These are phyloP conservation scores for Rhynchosporium graminicola DNA, from an alignment of 2,329 filamentous ascomycete species.

Conservation along the genomic window DNA sequence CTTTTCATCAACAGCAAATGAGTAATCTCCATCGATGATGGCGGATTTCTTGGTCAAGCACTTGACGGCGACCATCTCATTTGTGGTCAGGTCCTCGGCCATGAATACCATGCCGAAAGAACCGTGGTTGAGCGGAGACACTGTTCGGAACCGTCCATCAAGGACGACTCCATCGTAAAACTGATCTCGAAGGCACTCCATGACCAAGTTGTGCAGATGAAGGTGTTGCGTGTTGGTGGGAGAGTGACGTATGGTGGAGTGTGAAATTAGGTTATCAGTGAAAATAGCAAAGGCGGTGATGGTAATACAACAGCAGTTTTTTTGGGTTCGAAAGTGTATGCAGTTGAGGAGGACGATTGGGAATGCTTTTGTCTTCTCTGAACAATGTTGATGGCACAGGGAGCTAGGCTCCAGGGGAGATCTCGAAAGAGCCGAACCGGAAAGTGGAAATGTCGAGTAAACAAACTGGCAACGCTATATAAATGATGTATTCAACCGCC, in stretches of 20 bases:
- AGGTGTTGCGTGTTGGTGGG: conserved; percentile 21
- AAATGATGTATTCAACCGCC: conserved; percentile 39
- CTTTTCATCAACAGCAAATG: conserved; percentile 76
- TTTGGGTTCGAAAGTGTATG: conserved; percentile 33
- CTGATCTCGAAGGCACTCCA: conserved; percentile 86
- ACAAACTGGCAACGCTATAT: conserved; percentile 43
- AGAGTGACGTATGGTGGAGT: conserved; percentile 8
- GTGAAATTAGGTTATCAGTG: conserved; percentile 32
- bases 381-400: conserved; percentile 40
- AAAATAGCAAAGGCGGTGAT: conserved; percentile 29
- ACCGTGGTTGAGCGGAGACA: conserved; percentile 95
- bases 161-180: conserved; percentile 80
- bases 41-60: conserved; percentile 84
- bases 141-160: conserved; percentile 84
- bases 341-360: conserved; percentile 35
- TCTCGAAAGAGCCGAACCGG: conserved; percentile 29
- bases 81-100: conserved; percentile 76
- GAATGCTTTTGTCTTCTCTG: conserved; percentile 43
- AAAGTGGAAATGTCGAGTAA: conserved; percentile 35
- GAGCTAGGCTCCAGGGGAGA: conserved; percentile 35
- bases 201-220: conserved; percentile 39
- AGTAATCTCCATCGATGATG: conserved; percentile 52
- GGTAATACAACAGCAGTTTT: conserved; percentile 40
- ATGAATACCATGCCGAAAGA: conserved; percentile 99
- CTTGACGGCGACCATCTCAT: conserved; percentile 88